Evolutionary conservation across 345 rosid genomes (phyloP), one percentile per base, ranked within the genome.

Genomic region (Acer negundo): DNA sequence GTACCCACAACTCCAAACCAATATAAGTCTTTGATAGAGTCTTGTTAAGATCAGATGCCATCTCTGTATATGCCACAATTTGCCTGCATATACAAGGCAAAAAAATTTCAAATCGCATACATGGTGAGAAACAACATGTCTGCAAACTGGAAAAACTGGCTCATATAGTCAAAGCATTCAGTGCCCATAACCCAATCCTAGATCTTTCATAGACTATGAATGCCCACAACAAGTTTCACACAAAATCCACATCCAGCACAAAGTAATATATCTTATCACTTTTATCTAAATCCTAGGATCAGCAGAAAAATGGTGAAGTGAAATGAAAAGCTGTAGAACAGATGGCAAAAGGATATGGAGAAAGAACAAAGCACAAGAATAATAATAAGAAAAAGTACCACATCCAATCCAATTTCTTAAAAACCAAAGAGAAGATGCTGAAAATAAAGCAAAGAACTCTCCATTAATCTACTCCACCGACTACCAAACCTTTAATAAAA

Each of bases 1-100:
- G 77, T 74, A 89, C 93, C 98, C 97, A 95, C 64, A 91, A 84
- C 81, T 93, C 76, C 67, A 95, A 77, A 75, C 86, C 89, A 44
- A 89, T 78, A 72, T 90, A 83, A 74, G 80, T 85, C 82, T 87
- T 86, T 23, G 89, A 90, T 64, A 95, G 83, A 74, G 83, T 78
- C 10, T 67, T 68, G 78, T 90, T 90, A 61, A 95, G 90, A 84
- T 78, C 84, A 79, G 97, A 84, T 28, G 89, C 86, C 95, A 93
- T 94, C 81, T 78, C 80, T 62, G 61, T 40, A 15, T 73, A 77
- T 55, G 80, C 82, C 80, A 59, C 63, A 42, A 70, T 62, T 75
- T 75, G 67, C 86, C 92, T 89, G 86, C 74, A 73, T 59, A 47
- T 3, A 47, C 55, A 78, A 75, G 26, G 63, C 42, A 59, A 80